These are phyloP conservation scores for Cordyceps cateniannulata DNA, from an alignment of 2,329 filamentous ascomycete species.

Conservation along the genomic window DNA sequence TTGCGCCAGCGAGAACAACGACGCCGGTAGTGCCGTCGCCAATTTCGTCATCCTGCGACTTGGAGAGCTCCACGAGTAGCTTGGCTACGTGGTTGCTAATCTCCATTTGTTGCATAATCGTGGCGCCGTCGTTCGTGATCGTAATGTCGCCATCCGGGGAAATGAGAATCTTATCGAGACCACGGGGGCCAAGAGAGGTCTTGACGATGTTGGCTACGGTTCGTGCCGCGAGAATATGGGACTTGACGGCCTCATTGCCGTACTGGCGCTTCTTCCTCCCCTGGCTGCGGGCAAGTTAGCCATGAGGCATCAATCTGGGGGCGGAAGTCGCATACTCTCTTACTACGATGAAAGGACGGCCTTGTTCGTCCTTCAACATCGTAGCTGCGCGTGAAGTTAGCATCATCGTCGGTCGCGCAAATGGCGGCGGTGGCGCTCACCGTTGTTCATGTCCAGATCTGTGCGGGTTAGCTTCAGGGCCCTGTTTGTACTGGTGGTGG, in stretches of 20 bases:
- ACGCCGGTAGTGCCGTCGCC: slow-evolving; percentile 97
- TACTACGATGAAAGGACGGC: slow-evolving; percentile 95
- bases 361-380: slow-evolving; percentile 95
- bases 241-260: slow-evolving; percentile 95
- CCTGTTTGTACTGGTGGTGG: not conserved
- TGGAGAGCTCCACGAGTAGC: slow-evolving; percentile 91
- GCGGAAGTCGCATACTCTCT: slow-evolving; percentile 65
- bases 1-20: slow-evolving; percentile 87
- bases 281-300: slow-evolving; percentile 53
- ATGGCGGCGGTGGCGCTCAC: slow-evolving; percentile 40
- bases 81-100: slow-evolving; percentile 98
- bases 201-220: slow-evolving; percentile 97
- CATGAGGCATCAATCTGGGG: not conserved
- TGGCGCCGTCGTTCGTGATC: slow-evolving; percentile 97
- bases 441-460: slow-evolving; percentile 82
- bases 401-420: slow-evolving; percentile 11
- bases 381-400: slow-evolving; percentile 38
- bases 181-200: slow-evolving; percentile 89
- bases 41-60: slow-evolving; percentile 98
- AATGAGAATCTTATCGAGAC: slow-evolving; percentile 98
- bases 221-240: slow-evolving; percentile 92
- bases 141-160: slow-evolving; percentile 98
- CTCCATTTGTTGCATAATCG: slow-evolving; percentile 97
- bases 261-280: slow-evolving; percentile 96
- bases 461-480: slow-evolving; percentile 27